A percentile compares a stretch with the other conserved stretches of the same genome.
Conservation (phyloP, 176 grass and related monocot species). For the Hyparrhenia diplandra region DNA sequence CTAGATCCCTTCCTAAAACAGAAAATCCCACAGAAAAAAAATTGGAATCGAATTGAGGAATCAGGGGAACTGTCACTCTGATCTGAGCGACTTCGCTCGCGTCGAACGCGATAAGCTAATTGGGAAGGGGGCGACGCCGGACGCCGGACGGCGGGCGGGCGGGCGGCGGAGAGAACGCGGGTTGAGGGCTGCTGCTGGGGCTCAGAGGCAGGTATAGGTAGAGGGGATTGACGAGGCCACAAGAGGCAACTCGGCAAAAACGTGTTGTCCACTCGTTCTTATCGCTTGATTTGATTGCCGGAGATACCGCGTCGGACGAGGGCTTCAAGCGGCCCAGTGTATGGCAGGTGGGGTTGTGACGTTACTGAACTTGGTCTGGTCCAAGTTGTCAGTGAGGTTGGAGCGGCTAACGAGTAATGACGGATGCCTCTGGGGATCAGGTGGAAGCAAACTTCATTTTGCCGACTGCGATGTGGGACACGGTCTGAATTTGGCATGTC, state of each 20-base stretch:
- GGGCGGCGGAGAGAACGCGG: background rate
- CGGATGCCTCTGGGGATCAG: background rate
- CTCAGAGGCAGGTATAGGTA: background rate
- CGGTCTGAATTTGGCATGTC: too few relatives aligned
- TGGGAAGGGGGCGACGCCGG: background rate
- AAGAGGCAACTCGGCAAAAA: background rate
- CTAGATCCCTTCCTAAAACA: slow-evolving; percentile 15
- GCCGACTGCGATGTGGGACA: background rate
- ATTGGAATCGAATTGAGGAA: background rate
- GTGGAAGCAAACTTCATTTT: background rate
- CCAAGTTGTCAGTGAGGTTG: background rate
- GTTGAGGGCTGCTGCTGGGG: background rate
- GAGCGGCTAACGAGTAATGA: background rate
- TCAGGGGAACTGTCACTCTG: background rate
- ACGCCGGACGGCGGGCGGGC: background rate
- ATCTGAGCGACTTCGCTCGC: background rate
- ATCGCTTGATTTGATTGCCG: background rate
- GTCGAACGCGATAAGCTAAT: background rate
- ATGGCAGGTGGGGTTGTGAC: background rate
- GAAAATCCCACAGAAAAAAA: slow-evolving; percentile 15
- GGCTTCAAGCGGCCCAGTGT: background rate
- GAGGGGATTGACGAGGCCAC: background rate
- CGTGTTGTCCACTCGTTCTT: slow-evolving; percentile 2
- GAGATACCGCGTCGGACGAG: background rate
- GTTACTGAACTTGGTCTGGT: background rate